Conservation (phyloP, 257 asterid genomes). For the Nyctanthes arbortristis region DNA sequence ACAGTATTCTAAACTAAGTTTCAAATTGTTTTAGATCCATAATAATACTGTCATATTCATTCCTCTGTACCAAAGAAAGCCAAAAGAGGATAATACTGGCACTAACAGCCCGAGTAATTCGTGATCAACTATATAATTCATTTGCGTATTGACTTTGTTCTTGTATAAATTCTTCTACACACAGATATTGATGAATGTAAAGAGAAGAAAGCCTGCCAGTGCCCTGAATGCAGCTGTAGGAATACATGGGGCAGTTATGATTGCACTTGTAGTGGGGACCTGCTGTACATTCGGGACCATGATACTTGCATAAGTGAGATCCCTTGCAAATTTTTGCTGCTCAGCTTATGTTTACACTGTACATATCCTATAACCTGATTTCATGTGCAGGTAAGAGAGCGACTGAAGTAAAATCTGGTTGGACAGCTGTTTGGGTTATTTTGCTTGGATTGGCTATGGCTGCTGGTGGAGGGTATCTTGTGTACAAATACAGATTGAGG, state of each 20-base stretch:
- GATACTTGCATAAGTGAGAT: conserved; percentile 82
- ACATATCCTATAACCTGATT: neutral
- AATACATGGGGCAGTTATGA: conserved; percentile 77
- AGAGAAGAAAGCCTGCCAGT: conserved; percentile 82
- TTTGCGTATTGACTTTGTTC: neutral
- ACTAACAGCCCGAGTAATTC: neutral
- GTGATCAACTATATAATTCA: neutral
- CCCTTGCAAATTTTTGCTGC: conserved; percentile 1
- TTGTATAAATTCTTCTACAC: conserved; percentile 6
- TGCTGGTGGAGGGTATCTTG: conserved; percentile 65
- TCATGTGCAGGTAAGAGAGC: conserved; percentile 55
- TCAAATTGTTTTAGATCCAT: neutral
- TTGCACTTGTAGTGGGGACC: conserved; percentile 63
- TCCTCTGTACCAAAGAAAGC: neutral
- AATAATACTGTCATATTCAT: neutral
- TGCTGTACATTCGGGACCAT: conserved; percentile 67
- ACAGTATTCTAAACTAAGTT: neutral
- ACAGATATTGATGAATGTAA: conserved; percentile 74
- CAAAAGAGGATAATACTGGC: neutral
- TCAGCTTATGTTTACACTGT: neutral
- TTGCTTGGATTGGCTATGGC: conserved; percentile 62
- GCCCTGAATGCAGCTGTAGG: conserved; percentile 79
- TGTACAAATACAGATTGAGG: conserved; percentile 71
- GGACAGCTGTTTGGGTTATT: conserved; percentile 71
- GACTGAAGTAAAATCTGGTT: conserved; percentile 54